Evolutionary conservation across 176 grass and related monocot genomes (phyloP), one percentile per base, ranked within the genome.

Genomic region (Lolium rigidum): DNA sequence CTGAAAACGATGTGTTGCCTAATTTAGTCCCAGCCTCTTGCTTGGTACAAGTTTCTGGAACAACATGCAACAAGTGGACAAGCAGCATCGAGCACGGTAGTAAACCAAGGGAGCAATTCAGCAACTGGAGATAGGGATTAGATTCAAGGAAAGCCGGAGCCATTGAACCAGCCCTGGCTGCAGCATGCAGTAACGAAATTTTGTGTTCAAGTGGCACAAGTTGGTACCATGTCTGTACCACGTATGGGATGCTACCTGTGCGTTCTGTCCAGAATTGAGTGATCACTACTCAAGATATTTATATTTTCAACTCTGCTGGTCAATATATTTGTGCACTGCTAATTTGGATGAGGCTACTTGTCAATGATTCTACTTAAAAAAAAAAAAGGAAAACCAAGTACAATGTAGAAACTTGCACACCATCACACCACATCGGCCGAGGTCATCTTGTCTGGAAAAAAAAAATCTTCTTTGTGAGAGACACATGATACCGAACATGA

Each of bases 21-120:
- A 59, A n/a, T 68, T 35, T 35, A 35, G 31, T 35, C 31, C 31
- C 31, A 35, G 7, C 58, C 21, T 22, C 9, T 20, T 43, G 10
- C 67, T 24, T 47, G 70, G 70, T 24, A 46, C n/a, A 73, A 24
- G n/a, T 73, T 24, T 73, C 43, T 24, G 70, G 43, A 73, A 73
- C 41, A 73, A 22, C 12, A 22, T 14, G 41, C 11, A 14, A 1
- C 37, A 47, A 41, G n/a, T 41, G n/a, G 70, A 72, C 47, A 72
- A 71, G 68, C 10, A 4, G 10, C 31, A 44, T 72, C 39, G 41
- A 72, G 39, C 41, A 64, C 61, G n/a, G 24, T 28, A 28, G 39
- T 12, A 72, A 39, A 72, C 69, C 69, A 72, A 46, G 39, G 69
- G 69, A 4, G 17, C 10, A 72, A 11, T 10, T 10, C 0, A 20